Base-by-base conservation (phyloP, 331 rosid species). In the Phaseolus coccineus region DNA sequence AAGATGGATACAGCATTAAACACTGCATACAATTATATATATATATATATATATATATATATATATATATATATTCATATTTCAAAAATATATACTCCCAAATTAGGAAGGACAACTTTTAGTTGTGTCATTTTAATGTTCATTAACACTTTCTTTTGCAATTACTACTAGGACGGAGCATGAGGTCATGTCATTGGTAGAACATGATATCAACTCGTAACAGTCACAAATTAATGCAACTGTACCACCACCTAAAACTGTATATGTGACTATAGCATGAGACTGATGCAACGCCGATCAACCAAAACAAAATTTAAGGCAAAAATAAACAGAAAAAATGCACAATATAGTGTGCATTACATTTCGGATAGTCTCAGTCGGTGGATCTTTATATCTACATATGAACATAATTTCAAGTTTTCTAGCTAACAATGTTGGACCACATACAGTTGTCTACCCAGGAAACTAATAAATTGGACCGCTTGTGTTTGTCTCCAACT, bases 401-500 rank as follows among this genome's bases (percentile, higher is more conserved):
- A 50, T 33, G 27, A 27, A 35, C 51, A 22, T 47, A n/a, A 19
- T 16, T 22, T 71, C 2, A 62, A 77, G 12, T n/a, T 50, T 48
- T 50, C 0, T 66, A 39, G 51, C 27, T 48, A 22, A 56, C 31
- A 77, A 52, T 22, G 42, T 68, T 69, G 82, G 85, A 78, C 83
- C 83, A 83, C 86, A 66, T 24, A 77, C 72, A 71, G 48, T 63
- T 63, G 73, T 73, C 71, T 47, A 47, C 27, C 14, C 58, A 71
- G 47, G 57, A 58, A 47, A 52, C 59, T 25, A 72, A 47, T 68
- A 83, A 78, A 73, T 78, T 50, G 9, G 72, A 37, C 73, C 42
- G 19, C 57, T 73, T 47, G 12, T 33, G 2, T 80, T 15, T 69
- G 76, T 78, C 56, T 46, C 22, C 31, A 13, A 47, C 53, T 63